Percentiles rank a stretch among this genome's conserved stretches.
Evolutionary conservation across 176 grass and related monocot genomes (phyloP).

Genomic region (Avena insularis): DNA sequence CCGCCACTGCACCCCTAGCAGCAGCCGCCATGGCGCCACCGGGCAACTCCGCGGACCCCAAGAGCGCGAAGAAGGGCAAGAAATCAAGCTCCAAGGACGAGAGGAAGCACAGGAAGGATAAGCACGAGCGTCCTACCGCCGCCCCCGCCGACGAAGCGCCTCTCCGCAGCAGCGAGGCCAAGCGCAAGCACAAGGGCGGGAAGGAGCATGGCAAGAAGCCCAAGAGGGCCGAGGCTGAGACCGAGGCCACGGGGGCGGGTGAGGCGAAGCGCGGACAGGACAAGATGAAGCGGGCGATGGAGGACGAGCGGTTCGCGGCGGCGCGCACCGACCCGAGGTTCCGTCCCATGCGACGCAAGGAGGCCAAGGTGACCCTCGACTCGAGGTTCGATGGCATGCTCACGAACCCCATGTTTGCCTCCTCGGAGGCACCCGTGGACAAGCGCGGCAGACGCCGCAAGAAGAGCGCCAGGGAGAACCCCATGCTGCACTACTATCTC

Average conservation of each 20-base stretch:
- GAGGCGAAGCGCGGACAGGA: conserved; percentile 28
- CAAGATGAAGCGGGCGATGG: conserved; percentile 48
- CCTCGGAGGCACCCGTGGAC: conserved; percentile 53
- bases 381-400: conserved; percentile 76
- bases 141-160: not conserved
- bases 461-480: conserved; percentile 52
- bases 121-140: not conserved
- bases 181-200: conserved; percentile 47
- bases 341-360: conserved; percentile 37
- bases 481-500: conserved; percentile 78
- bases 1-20: not conserved
- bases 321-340: conserved; percentile 71
- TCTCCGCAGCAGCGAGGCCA: not conserved
- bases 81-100: conserved; percentile 40
- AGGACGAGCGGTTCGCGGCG: conserved; percentile 70
- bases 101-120: conserved; percentile 39
- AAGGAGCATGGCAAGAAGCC: conserved; percentile 36
- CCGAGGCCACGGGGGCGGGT: not conserved
- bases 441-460: conserved; percentile 70
- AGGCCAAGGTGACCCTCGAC: conserved; percentile 76
- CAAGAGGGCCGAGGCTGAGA: conserved; percentile 42
- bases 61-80: conserved; percentile 33
- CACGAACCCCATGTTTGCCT: conserved; percentile 64
- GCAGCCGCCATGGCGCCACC: conserved; percentile 48
- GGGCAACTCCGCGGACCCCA: conserved; percentile 33